Evolutionary conservation across 2,329 filamentous ascomycete genomes (phyloP).

Genomic region (Stachybotrys echinatus): DNA sequence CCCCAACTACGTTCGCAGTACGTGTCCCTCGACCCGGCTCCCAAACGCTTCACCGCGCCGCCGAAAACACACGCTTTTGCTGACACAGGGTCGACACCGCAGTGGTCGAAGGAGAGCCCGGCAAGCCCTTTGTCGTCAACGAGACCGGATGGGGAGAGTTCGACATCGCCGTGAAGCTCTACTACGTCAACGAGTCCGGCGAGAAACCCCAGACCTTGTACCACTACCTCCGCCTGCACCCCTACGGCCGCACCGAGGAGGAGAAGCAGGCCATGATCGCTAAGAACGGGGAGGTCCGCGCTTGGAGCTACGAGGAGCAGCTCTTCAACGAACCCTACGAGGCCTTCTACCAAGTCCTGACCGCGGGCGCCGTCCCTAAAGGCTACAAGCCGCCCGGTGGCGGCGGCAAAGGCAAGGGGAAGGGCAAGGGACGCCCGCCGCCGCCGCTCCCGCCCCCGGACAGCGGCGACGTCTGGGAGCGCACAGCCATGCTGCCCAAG

Average conservation of each 20-base stretch:
- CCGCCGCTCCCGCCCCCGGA: slow-evolving; percentile 29
- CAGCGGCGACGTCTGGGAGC: slow-evolving; percentile 52
- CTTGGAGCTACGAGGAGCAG: slow-evolving; percentile 87
- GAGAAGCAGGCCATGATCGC: slow-evolving; percentile 57
- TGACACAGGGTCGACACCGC: too few species aligned
- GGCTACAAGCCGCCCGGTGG: slow-evolving; percentile 40
- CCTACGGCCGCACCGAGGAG: slow-evolving; percentile 78
- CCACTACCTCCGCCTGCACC: slow-evolving; percentile 86
- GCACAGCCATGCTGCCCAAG: slow-evolving; percentile 71
- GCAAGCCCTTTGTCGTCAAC: slow-evolving; percentile 72
- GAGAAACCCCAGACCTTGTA: slow-evolving; percentile 97
- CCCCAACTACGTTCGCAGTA: slow-evolving; percentile 78
- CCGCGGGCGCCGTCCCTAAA: slow-evolving; percentile 58
- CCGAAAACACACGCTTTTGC: too few species aligned
- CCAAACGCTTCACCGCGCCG: too few species aligned
- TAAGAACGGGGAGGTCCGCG: slow-evolving; percentile 60
- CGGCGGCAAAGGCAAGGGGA: slow-evolving; percentile 53
- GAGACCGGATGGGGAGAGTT: slow-evolving; percentile 99
- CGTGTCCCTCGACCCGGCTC: slow-evolving; percentile 17
- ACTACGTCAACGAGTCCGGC: slow-evolving; percentile 79
- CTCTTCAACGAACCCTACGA: slow-evolving; percentile 97
- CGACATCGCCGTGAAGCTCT: slow-evolving; percentile 90
- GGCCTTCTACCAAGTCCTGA: slow-evolving; percentile 83
- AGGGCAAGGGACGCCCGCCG: slow-evolving; percentile 35
- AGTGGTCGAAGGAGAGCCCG: slow-evolving; percentile 66